Evolutionary conservation across 1,284 basidiomycete genomes (phyloP), one percentile per base, ranked within the genome.

Genomic region (Malassezia sympodialis): DNA sequence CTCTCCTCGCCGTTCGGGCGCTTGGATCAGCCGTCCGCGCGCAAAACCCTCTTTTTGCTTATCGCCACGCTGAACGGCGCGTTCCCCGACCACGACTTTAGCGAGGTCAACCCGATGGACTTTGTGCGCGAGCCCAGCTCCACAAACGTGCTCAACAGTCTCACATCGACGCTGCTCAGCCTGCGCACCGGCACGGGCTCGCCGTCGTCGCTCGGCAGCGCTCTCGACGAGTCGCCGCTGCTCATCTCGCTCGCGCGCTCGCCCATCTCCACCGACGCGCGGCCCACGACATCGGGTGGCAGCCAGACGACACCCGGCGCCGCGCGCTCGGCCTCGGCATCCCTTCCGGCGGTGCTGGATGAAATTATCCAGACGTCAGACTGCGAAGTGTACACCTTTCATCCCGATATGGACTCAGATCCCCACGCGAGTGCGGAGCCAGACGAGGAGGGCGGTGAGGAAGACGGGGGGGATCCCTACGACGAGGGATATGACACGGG

Each of bases 11-110:
- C 72, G 17, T 73, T 73, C 35, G 79, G 79, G 17, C 75, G 75
- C 8, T 72, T 79, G 49, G 77, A 79, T 60, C 69, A 77, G 60
- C 69, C 76, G 0, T 69, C 73, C 32, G 84, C 86, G 31, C 80
- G 89, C 68, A 91, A 90, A 81, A 89, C 86, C 2, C 82, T 91
- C 48, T 90, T 88, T 79, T 82, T 94, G 51, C 85, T 98, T 72
- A 96, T 98, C 67, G 87, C 90, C 14, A 91, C 90, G 3, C 85
- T 98, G 69, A 98, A 98, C 78, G 83, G 89, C 66, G 91, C 93
- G 3, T 98, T 94, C 75, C 91, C 91, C 0, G 93, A 96, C 80
- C 84, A 96, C 77, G 91, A 96, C 73, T 98, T 98, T 78, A 88
- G 87, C 21, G 85, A 88, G 69, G 87, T 96, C 51, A 83, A 87